Conservation (phyloP, 1,139 yeast genomes). For the Pichia sp. region DNA sequence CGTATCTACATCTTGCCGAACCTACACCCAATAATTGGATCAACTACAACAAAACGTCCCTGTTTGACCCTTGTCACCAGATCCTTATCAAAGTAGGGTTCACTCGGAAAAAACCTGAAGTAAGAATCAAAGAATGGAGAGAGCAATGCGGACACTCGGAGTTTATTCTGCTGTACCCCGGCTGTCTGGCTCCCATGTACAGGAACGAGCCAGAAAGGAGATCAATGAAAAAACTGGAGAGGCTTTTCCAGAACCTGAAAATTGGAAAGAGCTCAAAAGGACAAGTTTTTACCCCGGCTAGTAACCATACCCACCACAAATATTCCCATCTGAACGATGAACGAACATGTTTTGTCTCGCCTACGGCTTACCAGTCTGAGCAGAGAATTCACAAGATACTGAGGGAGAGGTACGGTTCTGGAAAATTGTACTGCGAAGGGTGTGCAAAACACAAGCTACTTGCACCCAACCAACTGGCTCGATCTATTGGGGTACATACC, state of each 20-base stretch:
- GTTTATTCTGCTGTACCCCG: constrained; percentile 37
- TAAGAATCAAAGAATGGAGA: constrained; percentile 52
- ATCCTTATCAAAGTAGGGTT: constrained; percentile 53
- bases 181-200: constrained; percentile 16
- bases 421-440: constrained; percentile 23
- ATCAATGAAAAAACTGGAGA: constrained; percentile 9
- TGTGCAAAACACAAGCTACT: constrained; percentile 12
- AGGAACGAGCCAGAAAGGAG: constrained; percentile 15
- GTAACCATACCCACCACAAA: constrained; percentile 9
- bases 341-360: constrained; percentile 34
- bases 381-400: constrained; percentile 41
- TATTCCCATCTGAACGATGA: constrained; percentile 21
- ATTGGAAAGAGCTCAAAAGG: neutral
- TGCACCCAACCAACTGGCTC: constrained; percentile 22
- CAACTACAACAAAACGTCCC: constrained; percentile 32
- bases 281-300: neutral
- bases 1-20: constrained; percentile 32
- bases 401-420: constrained; percentile 37
- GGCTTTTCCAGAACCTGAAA: constrained; percentile 17
- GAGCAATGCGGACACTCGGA: constrained; percentile 46
- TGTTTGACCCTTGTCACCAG: constrained; percentile 39
- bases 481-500: constrained; percentile 37
- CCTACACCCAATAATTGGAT: constrained; percentile 20
- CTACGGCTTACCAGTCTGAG: constrained; percentile 39
- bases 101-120: constrained; percentile 45